Evolutionary conservation across 2,329 filamentous ascomycete species (phyloP), one percentile per base, ranked within the genome.

Genomic region (Xylaria multiplex): DNA sequence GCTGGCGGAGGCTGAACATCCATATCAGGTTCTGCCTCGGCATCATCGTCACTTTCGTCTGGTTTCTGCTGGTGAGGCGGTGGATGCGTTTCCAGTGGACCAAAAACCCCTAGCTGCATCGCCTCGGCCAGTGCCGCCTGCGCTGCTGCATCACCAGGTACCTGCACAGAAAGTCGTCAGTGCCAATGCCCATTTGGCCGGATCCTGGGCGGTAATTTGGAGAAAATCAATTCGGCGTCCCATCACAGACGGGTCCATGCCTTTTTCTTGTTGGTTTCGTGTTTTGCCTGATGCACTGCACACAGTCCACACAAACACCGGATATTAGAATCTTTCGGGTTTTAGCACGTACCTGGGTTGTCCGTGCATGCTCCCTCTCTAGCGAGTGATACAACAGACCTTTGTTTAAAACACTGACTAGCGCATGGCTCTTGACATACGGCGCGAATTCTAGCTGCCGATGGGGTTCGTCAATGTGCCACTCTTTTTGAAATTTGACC

Each of bases 401-500:
- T 78, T 86, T 86, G 78, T 90, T 89, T 70, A 90, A 79, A 69
- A 89, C 81, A 65, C 84, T 84, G 64, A 90, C 86, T 74, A 90
- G 81, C 71, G 88, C 87, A 79, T 89, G 87, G 72, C 83, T 85
- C 78, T 88, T 85, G 78, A 90, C 87, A 79, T 90, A 84, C 74
- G 83, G 85, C 76, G 88, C 88, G 78, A 90, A 90, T 67, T 85
- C 81, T 69, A 90, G 86, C 67, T 88, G 81, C 73, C 84, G 84
- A 76, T 90, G 86, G 72, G 88, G 88, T 78, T 86, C 82, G 74
- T 83, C 81, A 70, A 88, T 81, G 78, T 88, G 84, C 88, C 88
- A 90, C 80, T 90, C 88, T 77, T 90, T 89, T 75, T 90, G 87
- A 72, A 90, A 86, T 76, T 88, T 89, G 79, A 86, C 85, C 61